Evolutionary conservation across 2,329 filamentous ascomycete genomes (phyloP), one percentile per base, ranked within the genome.

Genomic region (Leptographium galeiforme): DNA sequence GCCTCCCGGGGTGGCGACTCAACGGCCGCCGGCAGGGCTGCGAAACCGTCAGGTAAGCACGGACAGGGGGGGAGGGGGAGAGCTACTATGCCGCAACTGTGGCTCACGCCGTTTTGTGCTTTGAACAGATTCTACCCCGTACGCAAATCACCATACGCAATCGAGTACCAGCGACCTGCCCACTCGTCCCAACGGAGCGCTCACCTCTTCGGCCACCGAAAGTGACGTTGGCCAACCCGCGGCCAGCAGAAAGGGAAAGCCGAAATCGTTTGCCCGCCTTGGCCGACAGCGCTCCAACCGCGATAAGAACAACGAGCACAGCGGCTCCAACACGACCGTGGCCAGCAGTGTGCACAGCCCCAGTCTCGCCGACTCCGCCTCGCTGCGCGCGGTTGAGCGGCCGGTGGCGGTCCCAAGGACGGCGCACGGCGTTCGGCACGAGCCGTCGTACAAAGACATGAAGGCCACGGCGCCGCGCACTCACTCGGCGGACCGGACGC

Each of bases 401-500:
- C 63, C 67, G 33, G 71, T 33, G 67, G 67, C 11, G 67, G 74
- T 16, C 70, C 81, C 51, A 83, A 76, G 25, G 63, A 82, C 83
- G 1, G 79, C 85, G 11, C 81, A 84, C 1, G 66, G 82, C 38
- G 77, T 68, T 36, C 76, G 68, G 40, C 77, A 80, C 60, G 87
- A 89, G 54, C 78, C 82, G 60, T 76, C 81, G 4, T 81, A 84
- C 61, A 78, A 79, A 59, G 78, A 84, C 46, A 83, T 84, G 70
- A 83, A 87, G 72, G 73, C 70, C 57, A 79, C 84, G 34, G 74
- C 75, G 30, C 67, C 75, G 53, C 78, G 87, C 57, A 88, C 86
- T 60, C 82, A 84, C 60, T 89, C 87, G 4, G 81, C 82, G 57
- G 88, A 94, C 64, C 80, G 87, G 60, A 66, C 72, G 18, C 63